Evolutionary conservation across 805 yeast species (phyloP).

Genomic region (Debaryomyces castellii): DNA sequence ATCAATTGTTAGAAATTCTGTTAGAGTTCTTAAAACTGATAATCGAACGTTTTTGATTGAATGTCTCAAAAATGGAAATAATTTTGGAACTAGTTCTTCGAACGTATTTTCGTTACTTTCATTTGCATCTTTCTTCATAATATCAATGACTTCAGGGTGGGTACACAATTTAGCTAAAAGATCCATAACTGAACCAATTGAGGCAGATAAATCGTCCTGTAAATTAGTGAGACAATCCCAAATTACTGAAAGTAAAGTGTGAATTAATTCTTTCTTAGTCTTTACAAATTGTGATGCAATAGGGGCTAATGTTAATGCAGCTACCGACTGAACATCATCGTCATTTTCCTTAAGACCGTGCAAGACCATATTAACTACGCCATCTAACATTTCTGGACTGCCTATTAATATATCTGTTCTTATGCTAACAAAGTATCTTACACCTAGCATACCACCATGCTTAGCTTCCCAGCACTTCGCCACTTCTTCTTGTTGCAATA

Average conservation of each 20-base stretch:
- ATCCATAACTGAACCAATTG: slow-evolving; percentile 96
- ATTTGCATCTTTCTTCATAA: slow-evolving; percentile 62
- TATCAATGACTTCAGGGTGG: slow-evolving; percentile 70
- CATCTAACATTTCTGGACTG: slow-evolving; percentile 58
- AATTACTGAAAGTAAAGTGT: slow-evolving; percentile 61
- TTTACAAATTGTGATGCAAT: slow-evolving; percentile 85
- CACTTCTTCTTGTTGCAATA: slow-evolving; percentile 58
- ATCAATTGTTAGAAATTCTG: slow-evolving; percentile 66
- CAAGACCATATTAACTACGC: slow-evolving; percentile 79
- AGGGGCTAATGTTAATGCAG: slow-evolving; percentile 90
- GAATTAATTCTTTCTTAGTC: slow-evolving; percentile 51
- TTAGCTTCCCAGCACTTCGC: slow-evolving; percentile 89
- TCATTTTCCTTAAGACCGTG: slow-evolving; percentile 77
- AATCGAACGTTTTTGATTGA: slow-evolving; percentile 88
- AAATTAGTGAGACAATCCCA: slow-evolving; percentile 87
- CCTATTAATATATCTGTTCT: slow-evolving; percentile 72
- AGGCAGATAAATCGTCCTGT: slow-evolving; percentile 89
- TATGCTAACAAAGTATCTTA: slow-evolving; percentile 88
- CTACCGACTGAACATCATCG: slow-evolving; percentile 96
- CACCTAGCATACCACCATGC: slow-evolving; percentile 95
- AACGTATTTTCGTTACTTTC: slow-evolving; percentile 57
- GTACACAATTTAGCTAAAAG: slow-evolving; percentile 83
- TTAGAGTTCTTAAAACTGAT: slow-evolving; percentile 78
- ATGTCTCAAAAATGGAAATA: slow-evolving; percentile 91
- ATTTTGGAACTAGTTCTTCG: slow-evolving; percentile 77